Conservation (phyloP, 2,329 filamentous ascomycete genomes). For the Diaporthe sp. region DNA sequence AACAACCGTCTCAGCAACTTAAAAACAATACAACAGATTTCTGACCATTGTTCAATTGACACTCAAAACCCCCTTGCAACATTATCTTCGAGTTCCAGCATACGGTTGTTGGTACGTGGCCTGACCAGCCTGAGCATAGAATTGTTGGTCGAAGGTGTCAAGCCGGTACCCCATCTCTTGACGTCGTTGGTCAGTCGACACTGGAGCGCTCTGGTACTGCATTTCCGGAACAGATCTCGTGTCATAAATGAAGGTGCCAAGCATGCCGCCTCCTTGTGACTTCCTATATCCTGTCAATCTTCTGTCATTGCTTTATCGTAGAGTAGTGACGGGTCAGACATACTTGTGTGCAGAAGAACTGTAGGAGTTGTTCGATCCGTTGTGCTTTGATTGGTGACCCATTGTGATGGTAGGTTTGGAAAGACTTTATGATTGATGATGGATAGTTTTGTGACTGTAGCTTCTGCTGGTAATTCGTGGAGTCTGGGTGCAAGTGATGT, state of each 20-base stretch:
- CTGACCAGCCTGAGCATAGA: not conserved
- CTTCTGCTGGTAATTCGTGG: not conserved
- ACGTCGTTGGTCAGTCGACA: not conserved
- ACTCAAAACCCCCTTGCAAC: not conserved
- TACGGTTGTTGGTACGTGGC: not conserved
- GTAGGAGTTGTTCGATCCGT: not conserved
- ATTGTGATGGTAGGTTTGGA: not conserved
- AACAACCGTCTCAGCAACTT: not conserved
- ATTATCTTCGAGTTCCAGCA: not conserved
- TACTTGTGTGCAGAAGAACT: not conserved
- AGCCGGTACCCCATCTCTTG: not conserved
- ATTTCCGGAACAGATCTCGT: not conserved
- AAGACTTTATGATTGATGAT: not conserved
- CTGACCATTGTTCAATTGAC: too few relatives aligned
- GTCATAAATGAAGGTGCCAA: conserved; percentile 1
- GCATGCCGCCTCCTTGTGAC: not conserved
- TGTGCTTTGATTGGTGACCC: not conserved
- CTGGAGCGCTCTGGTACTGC: not conserved
- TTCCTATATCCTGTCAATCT: not conserved
- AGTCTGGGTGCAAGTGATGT: not conserved
- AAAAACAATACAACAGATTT: not conserved
- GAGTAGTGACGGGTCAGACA: not conserved
- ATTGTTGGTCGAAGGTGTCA: conserved; percentile 14
- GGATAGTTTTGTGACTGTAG: not conserved
- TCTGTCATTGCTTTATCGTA: too few relatives aligned